Conservation (phyloP, 1,284 basidiomycete species). For the Sphagnurus paluster region DNA sequence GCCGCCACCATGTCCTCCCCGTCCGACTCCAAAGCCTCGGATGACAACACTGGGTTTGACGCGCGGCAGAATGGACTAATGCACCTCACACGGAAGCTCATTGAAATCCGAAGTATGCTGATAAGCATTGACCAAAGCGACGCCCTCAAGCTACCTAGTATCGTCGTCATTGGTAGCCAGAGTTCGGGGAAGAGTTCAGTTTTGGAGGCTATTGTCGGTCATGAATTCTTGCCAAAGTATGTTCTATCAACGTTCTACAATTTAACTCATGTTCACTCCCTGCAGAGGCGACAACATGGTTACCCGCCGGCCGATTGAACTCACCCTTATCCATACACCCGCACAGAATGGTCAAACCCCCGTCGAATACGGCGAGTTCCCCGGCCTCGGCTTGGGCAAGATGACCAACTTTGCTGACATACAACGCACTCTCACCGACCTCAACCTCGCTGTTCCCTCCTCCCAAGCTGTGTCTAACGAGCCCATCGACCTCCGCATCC, state of each 20-base stretch:
- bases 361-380: constrained; percentile 93
- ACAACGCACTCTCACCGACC: constrained; percentile 90
- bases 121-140: constrained; percentile 96
- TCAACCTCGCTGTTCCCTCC: constrained; percentile 91
- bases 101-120: constrained; percentile 93
- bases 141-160: constrained; percentile 90
- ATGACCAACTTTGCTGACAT: constrained; percentile 90
- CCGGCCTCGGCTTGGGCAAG: constrained; percentile 83
- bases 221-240: constrained; percentile 97
- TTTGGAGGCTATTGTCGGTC: constrained; percentile 95
- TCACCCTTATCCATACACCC: constrained; percentile 94
- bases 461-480: constrained; percentile 91
- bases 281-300: constrained; percentile 99
- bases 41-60: constrained; percentile 41
- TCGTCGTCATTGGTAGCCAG: constrained; percentile 98
- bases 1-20: constrained; percentile 76
- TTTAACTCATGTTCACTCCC: constrained; percentile 12
- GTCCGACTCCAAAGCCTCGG: constrained; percentile 51
- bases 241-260: not conserved
- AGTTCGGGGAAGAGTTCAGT: constrained; percentile 98
- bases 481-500: constrained; percentile 95
- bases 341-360: constrained; percentile 54
- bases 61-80: constrained; percentile 73
- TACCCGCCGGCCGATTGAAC: constrained; percentile 95
- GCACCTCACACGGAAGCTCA: constrained; percentile 93